These are phyloP conservation scores for Thelonectria rubi DNA, from an alignment of 2,329 filamentous ascomycete species.

Conservation along the genomic window DNA sequence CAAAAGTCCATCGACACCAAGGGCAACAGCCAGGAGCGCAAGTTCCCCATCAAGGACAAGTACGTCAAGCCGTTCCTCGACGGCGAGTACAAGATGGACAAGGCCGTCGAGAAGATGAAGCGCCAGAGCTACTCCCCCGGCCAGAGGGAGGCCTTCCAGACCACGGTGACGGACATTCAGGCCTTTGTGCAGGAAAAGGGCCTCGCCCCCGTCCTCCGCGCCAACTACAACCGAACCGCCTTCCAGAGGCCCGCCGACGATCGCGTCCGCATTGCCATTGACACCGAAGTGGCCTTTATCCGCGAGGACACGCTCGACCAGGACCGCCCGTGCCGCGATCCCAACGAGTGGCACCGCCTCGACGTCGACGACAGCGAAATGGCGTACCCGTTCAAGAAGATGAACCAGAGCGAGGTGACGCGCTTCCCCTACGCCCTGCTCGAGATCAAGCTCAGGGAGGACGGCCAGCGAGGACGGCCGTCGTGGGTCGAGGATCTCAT, in stretches of 20 bases:
- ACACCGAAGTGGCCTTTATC: conserved; percentile 91
- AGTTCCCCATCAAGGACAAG: conserved; percentile 91
- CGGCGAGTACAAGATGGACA: conserved; percentile 91
- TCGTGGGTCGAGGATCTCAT: conserved; percentile 93
- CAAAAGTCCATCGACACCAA: conserved; percentile 86
- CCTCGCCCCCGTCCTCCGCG: conserved; percentile 84
- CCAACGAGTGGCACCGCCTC: conserved; percentile 86
- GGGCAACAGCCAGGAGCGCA: conserved; percentile 79
- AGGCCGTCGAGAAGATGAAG: conserved; percentile 87
- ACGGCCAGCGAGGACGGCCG: conserved; percentile 71
- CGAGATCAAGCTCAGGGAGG: conserved; percentile 87
- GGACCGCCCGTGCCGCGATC: conserved; percentile 87
- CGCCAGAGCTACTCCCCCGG: conserved; percentile 73
- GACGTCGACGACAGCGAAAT: conserved; percentile 88
- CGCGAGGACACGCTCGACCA: conserved; percentile 78
- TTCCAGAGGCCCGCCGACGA: conserved; percentile 97
- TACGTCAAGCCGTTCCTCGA: conserved; percentile 89
- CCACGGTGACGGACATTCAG: conserved; percentile 80
- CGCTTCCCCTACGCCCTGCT: conserved; percentile 91
- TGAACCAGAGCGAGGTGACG: conserved; percentile 90
- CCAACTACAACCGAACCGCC: conserved; percentile 92
- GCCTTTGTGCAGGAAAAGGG: conserved; percentile 79
- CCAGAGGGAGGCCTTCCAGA: conserved; percentile 74
- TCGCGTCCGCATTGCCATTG: conserved; percentile 89
- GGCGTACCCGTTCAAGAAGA: conserved; percentile 85